Evolutionary conservation across 768 basidiomycete species (phyloP), one percentile per base, ranked within the genome.

Genomic region (Cyclocybe aegerita): DNA sequence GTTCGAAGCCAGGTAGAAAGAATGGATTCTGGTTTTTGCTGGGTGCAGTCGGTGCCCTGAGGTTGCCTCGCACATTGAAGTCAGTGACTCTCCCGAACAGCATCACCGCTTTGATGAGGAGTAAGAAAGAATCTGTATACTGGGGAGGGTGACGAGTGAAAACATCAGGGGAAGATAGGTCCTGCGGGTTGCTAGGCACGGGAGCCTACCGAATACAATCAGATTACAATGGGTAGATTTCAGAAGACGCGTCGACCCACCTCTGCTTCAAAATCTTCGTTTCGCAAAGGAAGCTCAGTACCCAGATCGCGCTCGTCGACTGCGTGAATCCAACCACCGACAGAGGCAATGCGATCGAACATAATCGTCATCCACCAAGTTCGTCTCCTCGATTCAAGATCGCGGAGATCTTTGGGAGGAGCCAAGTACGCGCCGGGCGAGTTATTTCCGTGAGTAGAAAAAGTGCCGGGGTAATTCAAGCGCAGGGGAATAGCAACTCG

Each of bases 341-440:
- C 81, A 34, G 85, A 86, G 33, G 81, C 80, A 41, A 91, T 90
- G 29, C 90, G 85, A 66, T 93, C 90, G 64, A 93, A 92, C 40
- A 91, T 69, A 36, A 93, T 82, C 14, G 88, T 85, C 88, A 91
- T 91, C 90, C 90, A 93, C 91, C 91, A 93, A 4, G 90, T 87
- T 46, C 91, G 78, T 43, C 91, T 77, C 53, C 90, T 75, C 38
- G 81, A 84, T 68, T 93, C 90, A 48, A 91, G 67, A 55, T 93
- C 91, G 14, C 79, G 80, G 38, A 81, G 64, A 62, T 88, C 86
- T 62, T 81, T 88, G 0, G 90, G 90, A 10, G 90, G 88, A 3
- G 86, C 82, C 10, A 93, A 71, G 66, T 91, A 93, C 38, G 88
- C 89, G 10, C 83, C 85, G 8, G 87, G 83, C n/a, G 85, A 83